phyloP scores from a whole-genome alignment of 1,284 basidiomycete species.

The Leccinum subspadiceum region DNA sequence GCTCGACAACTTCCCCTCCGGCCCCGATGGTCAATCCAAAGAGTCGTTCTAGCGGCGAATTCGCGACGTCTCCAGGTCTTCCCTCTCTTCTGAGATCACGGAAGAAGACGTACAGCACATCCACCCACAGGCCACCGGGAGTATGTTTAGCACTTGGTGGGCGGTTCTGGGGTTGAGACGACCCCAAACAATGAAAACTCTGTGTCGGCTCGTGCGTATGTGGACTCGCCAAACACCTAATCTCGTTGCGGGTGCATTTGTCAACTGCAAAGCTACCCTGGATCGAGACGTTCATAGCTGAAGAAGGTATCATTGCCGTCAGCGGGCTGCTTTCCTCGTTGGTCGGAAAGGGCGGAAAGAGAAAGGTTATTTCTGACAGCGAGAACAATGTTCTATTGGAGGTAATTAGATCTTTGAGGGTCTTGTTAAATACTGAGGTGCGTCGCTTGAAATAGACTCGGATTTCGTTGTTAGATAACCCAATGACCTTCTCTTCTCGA shows the following conservation, averaged over 20 bases:
- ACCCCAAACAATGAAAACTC: slow-evolving; percentile 37
- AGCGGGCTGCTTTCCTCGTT: slow-evolving; percentile 55
- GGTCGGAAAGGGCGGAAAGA: slow-evolving; percentile 63
- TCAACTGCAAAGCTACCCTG: slow-evolving; percentile 80
- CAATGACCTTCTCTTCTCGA: slow-evolving; percentile 4
- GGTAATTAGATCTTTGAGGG: slow-evolving; percentile 76
- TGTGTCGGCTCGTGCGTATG: slow-evolving; percentile 58
- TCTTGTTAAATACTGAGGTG: slow-evolving; percentile 84
- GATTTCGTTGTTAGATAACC: slow-evolving; percentile 29
- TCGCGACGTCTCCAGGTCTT: slow-evolving; percentile 27
- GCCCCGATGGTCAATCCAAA: slow-evolving; percentile 31
- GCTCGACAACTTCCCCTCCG: slow-evolving; percentile 38
- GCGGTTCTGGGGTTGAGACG: slow-evolving; percentile 56
- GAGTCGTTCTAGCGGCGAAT: slow-evolving; percentile 40
- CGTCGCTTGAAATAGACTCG: slow-evolving; percentile 25
- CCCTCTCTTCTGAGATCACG: slow-evolving; percentile 27
- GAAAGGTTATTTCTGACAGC: slow-evolving; percentile 55
- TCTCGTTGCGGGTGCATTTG: slow-evolving; percentile 82
- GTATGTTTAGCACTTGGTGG: slow-evolving; percentile 77
- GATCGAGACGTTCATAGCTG: slow-evolving; percentile 75
- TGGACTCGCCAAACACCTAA: slow-evolving; percentile 76
- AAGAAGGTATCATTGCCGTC: slow-evolving; percentile 68
- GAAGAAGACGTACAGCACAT: slow-evolving; percentile 41
- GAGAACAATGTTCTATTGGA: slow-evolving; percentile 73
- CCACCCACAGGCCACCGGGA: slow-evolving; percentile 69